Conservation (phyloP, 176 grass and related monocot genomes). For the Canna indica region DNA sequence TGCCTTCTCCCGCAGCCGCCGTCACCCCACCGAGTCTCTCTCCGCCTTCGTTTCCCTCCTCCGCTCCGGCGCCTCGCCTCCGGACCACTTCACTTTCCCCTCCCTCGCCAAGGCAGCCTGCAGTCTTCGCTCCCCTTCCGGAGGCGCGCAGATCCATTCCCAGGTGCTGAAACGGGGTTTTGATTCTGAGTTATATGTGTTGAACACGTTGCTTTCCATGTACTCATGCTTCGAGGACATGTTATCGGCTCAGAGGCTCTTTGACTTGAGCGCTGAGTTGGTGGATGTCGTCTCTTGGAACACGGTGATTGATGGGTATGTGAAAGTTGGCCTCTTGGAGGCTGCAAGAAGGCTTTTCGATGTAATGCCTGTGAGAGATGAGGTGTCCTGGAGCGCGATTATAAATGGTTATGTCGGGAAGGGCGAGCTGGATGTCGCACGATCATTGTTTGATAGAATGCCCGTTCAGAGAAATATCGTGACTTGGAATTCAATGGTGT, state of each 20-base stretch:
- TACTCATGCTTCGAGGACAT: conserved; percentile 42
- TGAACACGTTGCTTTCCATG: conserved; percentile 51
- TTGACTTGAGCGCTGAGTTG: conserved; percentile 30
- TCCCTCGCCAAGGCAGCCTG: conserved; percentile 14
- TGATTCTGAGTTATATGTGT: conserved; percentile 32
- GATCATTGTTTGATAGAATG: conserved; percentile 53
- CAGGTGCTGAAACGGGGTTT: conserved; percentile 48
- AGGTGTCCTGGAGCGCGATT: conserved; percentile 58
- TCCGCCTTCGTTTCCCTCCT: conserved; percentile 17
- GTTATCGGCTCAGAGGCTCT: conserved; percentile 36
- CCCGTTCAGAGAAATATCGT: conserved; percentile 37
- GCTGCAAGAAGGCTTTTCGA: conserved; percentile 37
- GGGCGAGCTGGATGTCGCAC: conserved; percentile 45
- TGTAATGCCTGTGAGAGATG: conserved; percentile 45
- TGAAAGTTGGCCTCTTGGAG: conserved; percentile 34
- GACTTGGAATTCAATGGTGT: conserved; percentile 69
- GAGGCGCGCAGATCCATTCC: conserved; percentile 41
- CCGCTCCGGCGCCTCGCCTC: conserved; percentile 29
- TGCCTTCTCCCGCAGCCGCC: conserved; percentile 25
- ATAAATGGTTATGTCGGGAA: conserved; percentile 35
- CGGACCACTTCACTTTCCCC: conserved; percentile 29
- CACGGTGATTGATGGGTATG: conserved; percentile 39
- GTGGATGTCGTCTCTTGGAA: conserved; percentile 65
- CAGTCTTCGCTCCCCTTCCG: conserved; percentile 13
- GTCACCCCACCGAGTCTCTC: conserved; percentile 1